Percentiles rank a stretch among this genome's conserved stretches.
Conservation (phyloP, 192 early-diverging fungal species). For the Coemansia sp. region DNA sequence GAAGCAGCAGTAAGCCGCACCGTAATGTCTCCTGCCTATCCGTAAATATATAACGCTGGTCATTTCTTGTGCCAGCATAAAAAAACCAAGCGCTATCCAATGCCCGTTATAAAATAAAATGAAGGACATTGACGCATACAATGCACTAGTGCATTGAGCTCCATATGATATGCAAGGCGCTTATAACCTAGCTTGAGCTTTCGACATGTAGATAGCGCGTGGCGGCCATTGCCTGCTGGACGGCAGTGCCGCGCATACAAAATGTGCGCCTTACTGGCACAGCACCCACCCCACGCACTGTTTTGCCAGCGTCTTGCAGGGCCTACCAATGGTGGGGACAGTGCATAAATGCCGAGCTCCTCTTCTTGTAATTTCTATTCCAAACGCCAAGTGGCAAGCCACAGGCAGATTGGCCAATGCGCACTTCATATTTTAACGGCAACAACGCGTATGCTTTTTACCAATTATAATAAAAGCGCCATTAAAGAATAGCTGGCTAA, state of each 20-base stretch:
- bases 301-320: too few relatives aligned
- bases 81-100: too few relatives aligned
- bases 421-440: too few relatives aligned
- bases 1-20: neutral
- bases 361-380: too few relatives aligned
- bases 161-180: neutral
- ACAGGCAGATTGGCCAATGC: neutral
- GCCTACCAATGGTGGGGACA: too few relatives aligned
- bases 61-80: neutral
- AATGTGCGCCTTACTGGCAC: neutral
- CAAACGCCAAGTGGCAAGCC: neutral
- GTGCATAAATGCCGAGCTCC: too few relatives aligned
- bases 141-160: neutral
- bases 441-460: too few relatives aligned
- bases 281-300: neutral
- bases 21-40: neutral
- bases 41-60: neutral
- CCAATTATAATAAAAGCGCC: too few relatives aligned
- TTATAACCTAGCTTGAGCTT: too few relatives aligned
- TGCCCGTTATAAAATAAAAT: neutral
- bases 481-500: too few relatives aligned
- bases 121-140: neutral
- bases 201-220: neutral
- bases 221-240: neutral
- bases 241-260: neutral